Base-by-base conservation (phyloP, 192 early-diverging fungal species). In the Cladochytrium replicatum region DNA sequence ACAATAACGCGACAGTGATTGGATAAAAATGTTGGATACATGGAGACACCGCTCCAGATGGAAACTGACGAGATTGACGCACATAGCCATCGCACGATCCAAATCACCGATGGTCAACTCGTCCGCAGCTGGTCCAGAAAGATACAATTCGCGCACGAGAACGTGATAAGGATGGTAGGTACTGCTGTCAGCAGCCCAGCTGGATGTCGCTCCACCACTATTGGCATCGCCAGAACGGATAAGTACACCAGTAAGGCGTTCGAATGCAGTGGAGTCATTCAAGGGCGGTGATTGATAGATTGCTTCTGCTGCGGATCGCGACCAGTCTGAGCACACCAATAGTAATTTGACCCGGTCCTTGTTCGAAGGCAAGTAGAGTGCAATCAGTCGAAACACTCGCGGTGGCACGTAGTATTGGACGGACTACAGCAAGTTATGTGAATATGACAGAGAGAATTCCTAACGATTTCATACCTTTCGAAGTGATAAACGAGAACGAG, bases 11-110 rank as follows among this genome's bases (percentile, higher is more conserved):
- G 58, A 44, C 23, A 61, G 45, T 9, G 27, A 32, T 31, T 61
- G 58, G 27, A 61, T 25, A 26, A 61, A 47, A 38, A 55, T 61
- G 32, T 45, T 49, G 13, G 58, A 61, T n/a, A 61, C 31, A 26
- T 61, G 58, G n/a, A 61, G 19, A 31, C 58, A 61, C 13, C 15
- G 23, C 2, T 43, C 26, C 23, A 61, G 38, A 3, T 39, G 21
- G 52, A 61, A 61, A 0, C 19, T 4, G 4, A 21, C 15, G 7
- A 61, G 17, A 41, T 54, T 61, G 7, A 51, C 21, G 28, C 50
- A 52, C 1, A 54, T 39, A 15, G 46, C 58, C 2, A 61, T 38
- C 13, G 41, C 45, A 4, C 52, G 53, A 30, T 61, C 58, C 4
- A 61, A 26, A 41, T 61, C 58, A 1, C 58, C 58, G 37, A 61